These are phyloP conservation scores for Aureobasidium namibiae DNA, from an alignment of 2,329 filamentous ascomycete species.

Conservation along the genomic window DNA sequence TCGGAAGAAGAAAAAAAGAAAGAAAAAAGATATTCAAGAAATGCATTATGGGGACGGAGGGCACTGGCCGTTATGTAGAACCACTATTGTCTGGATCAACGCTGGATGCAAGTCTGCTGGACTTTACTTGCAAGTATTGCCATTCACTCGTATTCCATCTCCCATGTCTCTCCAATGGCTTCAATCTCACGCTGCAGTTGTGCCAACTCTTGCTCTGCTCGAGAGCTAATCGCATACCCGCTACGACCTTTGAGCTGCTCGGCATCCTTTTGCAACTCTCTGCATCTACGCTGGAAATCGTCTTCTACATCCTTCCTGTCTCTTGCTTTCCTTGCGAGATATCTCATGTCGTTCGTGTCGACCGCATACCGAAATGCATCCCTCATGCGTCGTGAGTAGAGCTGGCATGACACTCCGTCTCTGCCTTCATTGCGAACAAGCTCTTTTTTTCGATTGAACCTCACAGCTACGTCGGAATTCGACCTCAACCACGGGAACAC, in stretches of 20 bases:
- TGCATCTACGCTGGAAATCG: conserved; percentile 49
- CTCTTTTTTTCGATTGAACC: conserved; percentile 56
- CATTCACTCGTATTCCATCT: conserved; percentile 37
- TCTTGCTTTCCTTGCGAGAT: conserved; percentile 55
- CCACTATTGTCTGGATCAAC: neutral
- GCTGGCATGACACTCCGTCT: conserved; percentile 50
- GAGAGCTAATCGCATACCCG: conserved; percentile 22
- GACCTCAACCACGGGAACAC: conserved; percentile 60
- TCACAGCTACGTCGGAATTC: conserved; percentile 49
- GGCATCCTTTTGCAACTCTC: conserved; percentile 22
- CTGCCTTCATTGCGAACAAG: conserved; percentile 44
- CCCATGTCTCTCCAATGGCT: conserved; percentile 45
- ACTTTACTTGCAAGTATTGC: neutral
- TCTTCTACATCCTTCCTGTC: conserved; percentile 50
- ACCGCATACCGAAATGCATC: conserved; percentile 61
- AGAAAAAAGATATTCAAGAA: neutral
- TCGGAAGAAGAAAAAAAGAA: neutral
- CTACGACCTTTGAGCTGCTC: conserved; percentile 34
- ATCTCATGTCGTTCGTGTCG: conserved; percentile 56
- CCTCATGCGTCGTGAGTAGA: conserved; percentile 76
- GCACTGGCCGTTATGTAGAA: neutral
- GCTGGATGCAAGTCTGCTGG: neutral
- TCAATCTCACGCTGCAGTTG: conserved; percentile 46
- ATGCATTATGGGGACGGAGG: neutral
- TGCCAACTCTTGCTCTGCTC: conserved; percentile 49